A percentile compares a stretch with the other conserved stretches of the same genome.
Evolutionary conservation across 495 filamentous ascomycete genomes (phyloP).

Genomic region (Penicillium diatomitis): DNA sequence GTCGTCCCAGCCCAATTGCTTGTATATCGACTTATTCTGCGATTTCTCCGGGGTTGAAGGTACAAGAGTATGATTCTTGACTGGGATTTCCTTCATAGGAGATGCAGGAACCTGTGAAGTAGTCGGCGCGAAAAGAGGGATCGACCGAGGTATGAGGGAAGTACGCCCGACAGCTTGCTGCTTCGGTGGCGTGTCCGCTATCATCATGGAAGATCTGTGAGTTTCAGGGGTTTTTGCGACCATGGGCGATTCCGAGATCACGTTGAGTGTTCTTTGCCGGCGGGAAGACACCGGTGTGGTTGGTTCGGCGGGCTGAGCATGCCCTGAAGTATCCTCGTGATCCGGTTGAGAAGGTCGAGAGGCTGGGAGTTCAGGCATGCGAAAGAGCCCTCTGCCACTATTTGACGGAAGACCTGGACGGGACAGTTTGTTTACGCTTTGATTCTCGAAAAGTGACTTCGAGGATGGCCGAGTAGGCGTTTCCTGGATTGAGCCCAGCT

Average conservation of each 20-base stretch:
- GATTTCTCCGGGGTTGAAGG: conserved; percentile 37
- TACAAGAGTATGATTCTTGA: conserved; percentile 16
- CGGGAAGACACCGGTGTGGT: conserved; percentile 27
- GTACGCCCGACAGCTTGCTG: conserved; percentile 9
- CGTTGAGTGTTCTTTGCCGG: conserved; percentile 5
- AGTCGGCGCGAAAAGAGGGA: conserved; percentile 1
- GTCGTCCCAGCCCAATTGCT: conserved; percentile 70
- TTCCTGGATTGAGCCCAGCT: conserved; percentile 31
- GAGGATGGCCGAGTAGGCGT: conserved; percentile 45
- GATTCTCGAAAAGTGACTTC: conserved; percentile 22
- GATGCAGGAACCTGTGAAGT: conserved; percentile 6
- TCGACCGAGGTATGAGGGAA: conserved; percentile 3
- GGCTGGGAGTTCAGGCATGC: conserved; percentile 31
- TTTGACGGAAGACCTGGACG: conserved; percentile 8
- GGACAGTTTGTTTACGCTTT: conserved; percentile 1
- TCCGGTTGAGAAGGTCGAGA: conserved; percentile 14
- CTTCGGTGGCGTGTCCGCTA: conserved; percentile 38
- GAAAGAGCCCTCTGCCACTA: conserved; percentile 20
- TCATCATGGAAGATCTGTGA: conserved; percentile 10
- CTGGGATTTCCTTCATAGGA: conserved; percentile 14
- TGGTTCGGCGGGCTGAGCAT: conserved; percentile 14
- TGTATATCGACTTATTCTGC: conserved; percentile 50
- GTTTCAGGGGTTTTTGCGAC: conserved; percentile 5
- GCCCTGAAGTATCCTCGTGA: not conserved
- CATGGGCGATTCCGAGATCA: conserved; percentile 5